A percentile compares a stretch with the other conserved stretches of the same genome.
Evolutionary conservation across 2,329 filamentous ascomycete genomes (phyloP).

Genomic region (Plectosphaerella plurivora): DNA sequence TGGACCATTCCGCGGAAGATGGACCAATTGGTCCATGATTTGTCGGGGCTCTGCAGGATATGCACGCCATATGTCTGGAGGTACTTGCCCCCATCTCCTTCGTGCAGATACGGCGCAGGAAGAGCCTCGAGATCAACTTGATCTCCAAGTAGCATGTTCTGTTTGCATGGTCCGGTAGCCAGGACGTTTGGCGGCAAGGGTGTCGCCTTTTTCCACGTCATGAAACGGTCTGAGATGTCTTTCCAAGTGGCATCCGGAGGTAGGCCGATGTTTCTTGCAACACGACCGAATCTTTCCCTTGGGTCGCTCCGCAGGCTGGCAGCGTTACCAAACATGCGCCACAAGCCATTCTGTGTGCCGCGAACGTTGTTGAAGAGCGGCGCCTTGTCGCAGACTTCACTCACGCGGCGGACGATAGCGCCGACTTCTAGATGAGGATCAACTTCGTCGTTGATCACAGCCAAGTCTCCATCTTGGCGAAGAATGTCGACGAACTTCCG

Average conservation of each 20-base stretch:
- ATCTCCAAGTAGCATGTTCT: slow-evolving; percentile 28
- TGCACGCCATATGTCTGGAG: slow-evolving; percentile 47
- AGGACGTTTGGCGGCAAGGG: slow-evolving; percentile 15
- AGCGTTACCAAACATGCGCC: slow-evolving; percentile 41
- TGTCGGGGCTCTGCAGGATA: slow-evolving; percentile 37
- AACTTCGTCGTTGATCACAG: slow-evolving; percentile 35
- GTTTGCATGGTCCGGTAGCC: slow-evolving; percentile 35
- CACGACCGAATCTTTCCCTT: slow-evolving; percentile 30
- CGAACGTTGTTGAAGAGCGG: slow-evolving; percentile 49
- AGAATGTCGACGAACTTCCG: slow-evolving; percentile 24
- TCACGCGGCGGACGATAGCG: slow-evolving; percentile 40
- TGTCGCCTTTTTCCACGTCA: slow-evolving; percentile 10
- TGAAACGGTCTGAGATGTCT: slow-evolving; percentile 36
- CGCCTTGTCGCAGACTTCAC: slow-evolving; percentile 40
- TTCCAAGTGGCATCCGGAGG: slow-evolving; percentile 28
- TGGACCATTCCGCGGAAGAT: slow-evolving; percentile 41
- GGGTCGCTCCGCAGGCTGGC: slow-evolving; percentile 27
- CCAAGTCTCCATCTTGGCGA: slow-evolving; percentile 34
- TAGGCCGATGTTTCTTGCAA: slow-evolving; percentile 36
- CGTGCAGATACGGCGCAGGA: slow-evolving; percentile 36
- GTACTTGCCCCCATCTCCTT: slow-evolving; percentile 43
- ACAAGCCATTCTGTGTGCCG: slow-evolving; percentile 39
- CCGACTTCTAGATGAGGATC: slow-evolving; percentile 40
- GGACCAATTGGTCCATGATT: slow-evolving; percentile 42
- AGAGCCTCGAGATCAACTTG: slow-evolving; percentile 37